Base-by-base conservation (phyloP, 345 rosid genomes). In the Sisymbrium altissimum region DNA sequence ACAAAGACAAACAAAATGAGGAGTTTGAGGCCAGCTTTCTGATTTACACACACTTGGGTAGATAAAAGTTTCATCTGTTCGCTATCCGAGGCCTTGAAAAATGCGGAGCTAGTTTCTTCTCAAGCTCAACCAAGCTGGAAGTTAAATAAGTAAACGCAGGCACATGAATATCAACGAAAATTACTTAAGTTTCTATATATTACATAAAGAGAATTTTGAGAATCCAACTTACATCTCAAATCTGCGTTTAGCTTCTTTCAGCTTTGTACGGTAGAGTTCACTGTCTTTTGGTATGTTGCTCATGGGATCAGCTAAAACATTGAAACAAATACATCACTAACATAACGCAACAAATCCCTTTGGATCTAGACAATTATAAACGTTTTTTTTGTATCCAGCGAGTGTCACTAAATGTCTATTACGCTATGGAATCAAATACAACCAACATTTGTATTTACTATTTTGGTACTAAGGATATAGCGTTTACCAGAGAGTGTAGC, bases 221-320 rank as follows among this genome's bases (percentile, higher is more conserved):
- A 40, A 60, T 18, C 18, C 30, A 13, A 84, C 96, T 86, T 74
- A 92, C 97, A 91, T 86, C 80, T 91, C 88, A 76, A 78, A 91
- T 82, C 87, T 95, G 65, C 73, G 96, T 52, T 80, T 63, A 11
- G 97, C 96, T 76, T 95, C 97, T 21, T 79, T 88, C 64, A 82
- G 83, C 83, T 91, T 95, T 40, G 89, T 76, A 17, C 71, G 18
- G 64, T 91, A 89, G 15, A 89, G 74, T 15, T 95, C 95, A 72
- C 97, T 85, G 65, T 91, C 97, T 73, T 87, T 91, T 0, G 99
- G 97, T 59, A 89, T 73, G 75, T 83, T 83, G 82, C 70, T 86
- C 83, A 87, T 61, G n/a, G 92, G 87, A 65, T 87, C 86, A 75
- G 78, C 96, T 94, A 59, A 15, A 13, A 54, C 30, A 48, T 39